Evolutionary conservation across 2,329 filamentous ascomycete genomes (phyloP).

Genomic region (Rhynchosporium graminicola): DNA sequence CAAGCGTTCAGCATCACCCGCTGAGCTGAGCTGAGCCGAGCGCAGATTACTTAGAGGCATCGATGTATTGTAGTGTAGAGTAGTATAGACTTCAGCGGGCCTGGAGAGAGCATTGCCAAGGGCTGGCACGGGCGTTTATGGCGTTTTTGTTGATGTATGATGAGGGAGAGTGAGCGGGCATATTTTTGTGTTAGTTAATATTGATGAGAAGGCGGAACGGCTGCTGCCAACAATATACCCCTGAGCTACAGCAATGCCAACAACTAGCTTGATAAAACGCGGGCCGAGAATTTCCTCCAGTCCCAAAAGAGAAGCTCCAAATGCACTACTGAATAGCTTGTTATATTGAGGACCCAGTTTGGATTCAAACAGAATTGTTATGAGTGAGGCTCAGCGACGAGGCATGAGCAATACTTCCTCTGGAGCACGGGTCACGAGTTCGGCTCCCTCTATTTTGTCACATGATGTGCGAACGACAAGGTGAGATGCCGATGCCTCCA

Average conservation of each 20-base stretch:
- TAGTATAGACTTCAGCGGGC: constrained; percentile 9
- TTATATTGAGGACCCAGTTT: background rate
- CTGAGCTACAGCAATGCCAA: background rate
- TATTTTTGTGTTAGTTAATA: constrained; percentile 4
- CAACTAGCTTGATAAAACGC: too few species aligned
- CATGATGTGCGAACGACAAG: too few species aligned
- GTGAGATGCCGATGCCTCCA: background rate
- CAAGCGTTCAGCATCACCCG: too few species aligned
- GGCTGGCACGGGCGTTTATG: constrained; percentile 4
- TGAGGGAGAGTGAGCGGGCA: background rate
- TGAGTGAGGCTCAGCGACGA: too few species aligned
- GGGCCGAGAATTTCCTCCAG: background rate
- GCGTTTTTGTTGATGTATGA: background rate
- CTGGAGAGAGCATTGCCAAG: background rate
- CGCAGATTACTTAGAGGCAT: background rate
- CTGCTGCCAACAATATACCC: constrained; percentile 8
- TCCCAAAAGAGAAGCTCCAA: constrained; percentile 7
- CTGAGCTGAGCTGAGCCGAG: too few species aligned
- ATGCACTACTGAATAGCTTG: background rate
- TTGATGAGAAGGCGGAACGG: background rate
- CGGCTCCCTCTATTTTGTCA: too few species aligned
- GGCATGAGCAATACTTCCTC: too few species aligned
- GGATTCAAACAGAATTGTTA: too few species aligned
- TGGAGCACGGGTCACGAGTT: too few species aligned
- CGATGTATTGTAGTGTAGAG: background rate